These are phyloP conservation scores for Inga leiocalycina DNA, from an alignment of 306 rosid species.

Conservation along the genomic window DNA sequence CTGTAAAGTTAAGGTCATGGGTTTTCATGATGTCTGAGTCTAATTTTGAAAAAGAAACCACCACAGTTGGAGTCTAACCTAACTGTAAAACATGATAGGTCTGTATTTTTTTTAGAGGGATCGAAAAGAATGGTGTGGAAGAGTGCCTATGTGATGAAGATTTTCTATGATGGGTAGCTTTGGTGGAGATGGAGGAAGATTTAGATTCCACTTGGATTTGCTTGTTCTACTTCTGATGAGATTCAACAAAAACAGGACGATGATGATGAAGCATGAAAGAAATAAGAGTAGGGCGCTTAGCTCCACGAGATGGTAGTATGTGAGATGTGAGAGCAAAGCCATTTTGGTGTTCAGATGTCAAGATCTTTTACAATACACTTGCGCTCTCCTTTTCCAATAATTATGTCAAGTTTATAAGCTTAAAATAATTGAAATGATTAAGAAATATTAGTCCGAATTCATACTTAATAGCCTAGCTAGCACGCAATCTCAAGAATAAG, in stretches of 20 bases:
- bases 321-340: neutral
- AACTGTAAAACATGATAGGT: neutral
- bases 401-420: too few species aligned
- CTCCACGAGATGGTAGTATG: neutral
- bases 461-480: too few species aligned
- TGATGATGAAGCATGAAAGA: neutral
- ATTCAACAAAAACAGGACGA: neutral
- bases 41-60: slow-evolving; percentile 38
- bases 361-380: neutral
- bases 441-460: too few species aligned
- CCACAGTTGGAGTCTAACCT: slow-evolving; percentile 27
- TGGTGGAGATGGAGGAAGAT: neutral
- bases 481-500: too few species aligned
- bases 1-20: slow-evolving; percentile 24
- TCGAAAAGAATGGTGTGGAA: neutral
- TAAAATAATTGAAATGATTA: too few species aligned
- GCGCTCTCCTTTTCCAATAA: too few species aligned
- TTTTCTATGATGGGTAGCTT: neutral
- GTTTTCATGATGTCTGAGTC: slow-evolving; percentile 29
- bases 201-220: neutral
- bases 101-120: neutral
- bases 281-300: neutral
- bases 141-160: neutral
- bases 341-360: neutral
- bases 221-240: neutral